Base-by-base conservation (phyloP, 129 eudicot species). In the Flaveria linearis region DNA sequence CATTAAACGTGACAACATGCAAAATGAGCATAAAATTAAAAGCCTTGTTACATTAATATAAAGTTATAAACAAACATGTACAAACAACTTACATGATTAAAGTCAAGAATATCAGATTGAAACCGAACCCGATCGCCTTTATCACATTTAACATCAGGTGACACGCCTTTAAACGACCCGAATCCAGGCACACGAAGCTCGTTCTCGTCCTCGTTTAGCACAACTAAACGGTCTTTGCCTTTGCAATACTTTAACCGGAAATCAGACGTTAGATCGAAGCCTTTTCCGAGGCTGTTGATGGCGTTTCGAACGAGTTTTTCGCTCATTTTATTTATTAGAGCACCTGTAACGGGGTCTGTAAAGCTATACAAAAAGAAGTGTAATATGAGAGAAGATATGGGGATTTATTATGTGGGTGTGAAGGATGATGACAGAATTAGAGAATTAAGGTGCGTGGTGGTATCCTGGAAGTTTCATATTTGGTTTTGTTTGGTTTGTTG, bases 231-330 rank as follows among this genome's bases (percentile, higher is more conserved):
- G 5, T 86, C 79, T 12, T 88, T 72, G 11, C 96, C 98, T 81
- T 93, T 90, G 84, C 97, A 88, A 68, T 81, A 93, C 81, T 93
- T 93, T 17, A 93, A 84, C 45, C 98, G 92, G 39, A 93, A 93
- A 87, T 93, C 98, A 0, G 92, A 90, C 0, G 97, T 82, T 84
- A 93, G 55, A 73, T 93, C 98, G 56, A 93, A 90, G 55, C 98
- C 98, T 90, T 85, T 93, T 57, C 98, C 98, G 51, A 93, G 91
- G 74, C 96, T 87, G 51, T 69, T 73, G 1, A 93, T 71, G 76
- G 98, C 89, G 49, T 72, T 88, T 71, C 76, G 63, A 30, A 93
- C 87, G 22, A 87, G 71, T 33, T 76, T 75, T 42, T 84, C 75
- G 64, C 69, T 72, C 84, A 78, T 88, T 14, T 60, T 47, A 18